Base-by-base conservation (phyloP, 1,284 basidiomycete species). In the Ganoderma sp. region DNA sequence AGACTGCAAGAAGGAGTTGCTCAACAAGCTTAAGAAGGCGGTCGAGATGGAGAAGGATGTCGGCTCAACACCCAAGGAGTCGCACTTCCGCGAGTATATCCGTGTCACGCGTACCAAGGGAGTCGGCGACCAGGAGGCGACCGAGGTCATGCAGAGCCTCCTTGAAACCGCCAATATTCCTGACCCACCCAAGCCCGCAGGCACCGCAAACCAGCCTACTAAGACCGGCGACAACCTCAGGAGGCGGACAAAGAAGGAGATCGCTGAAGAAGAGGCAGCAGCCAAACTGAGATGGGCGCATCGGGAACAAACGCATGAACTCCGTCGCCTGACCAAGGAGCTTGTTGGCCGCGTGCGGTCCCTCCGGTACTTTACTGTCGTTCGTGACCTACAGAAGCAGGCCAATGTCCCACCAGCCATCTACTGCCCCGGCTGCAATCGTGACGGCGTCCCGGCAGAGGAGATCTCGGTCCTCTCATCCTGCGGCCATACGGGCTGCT, bases 261-360 rank as follows among this genome's bases (percentile, higher is more conserved):
- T 56, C 82, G 81, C 1, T 41, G 75, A 90, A 42, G 80, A 85
- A 1, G 87, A 84, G 70, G 84, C 84, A 58, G 79, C 80, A 71
- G 88, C 84, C 78, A 91, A 90, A 68, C 81, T 84, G 34, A 87
- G 90, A 62, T 96, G 94, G 94, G 88, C 88, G 50, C 90, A 94
- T 71, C 89, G 95, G 45, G 95, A 97, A 79, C 88, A 93, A 74
- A 93, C 93, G 1, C 95, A 97, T 77, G 87, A 91, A 61, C 90
- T 97, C 62, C 89, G 94, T 61, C 87, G 90, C 61, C 81, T 97
- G 59, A 89, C 89, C 39, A 96, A 95, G 79, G 96, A 97, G 79
- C 87, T 97, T 56, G 90, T 95, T 34, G 95, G 93, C 39, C 91
- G 95, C 61, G 89, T 95, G 52, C 90, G 95, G 42, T 97, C 95